These are phyloP conservation scores for Phanerochaete sordida DNA, from an alignment of 768 basidiomycete genomes.

Conservation along the genomic window DNA sequence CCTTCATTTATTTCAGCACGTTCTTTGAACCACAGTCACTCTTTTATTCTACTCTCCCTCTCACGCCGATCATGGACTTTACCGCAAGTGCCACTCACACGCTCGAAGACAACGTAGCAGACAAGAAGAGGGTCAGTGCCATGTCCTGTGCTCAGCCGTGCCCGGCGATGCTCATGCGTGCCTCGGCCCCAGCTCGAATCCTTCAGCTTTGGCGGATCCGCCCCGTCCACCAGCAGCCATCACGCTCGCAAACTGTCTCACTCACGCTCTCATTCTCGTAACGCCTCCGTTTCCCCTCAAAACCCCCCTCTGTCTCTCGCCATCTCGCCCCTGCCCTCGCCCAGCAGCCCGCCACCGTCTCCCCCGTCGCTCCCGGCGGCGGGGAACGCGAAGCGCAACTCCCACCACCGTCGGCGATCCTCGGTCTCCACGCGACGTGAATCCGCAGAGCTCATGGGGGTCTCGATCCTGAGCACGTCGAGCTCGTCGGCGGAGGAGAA, in stretches of 20 bases:
- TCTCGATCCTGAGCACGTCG: constrained; percentile 61
- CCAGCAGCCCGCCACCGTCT: constrained; percentile 36
- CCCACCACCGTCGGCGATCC: constrained; percentile 81
- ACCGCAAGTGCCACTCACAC: constrained; percentile 23
- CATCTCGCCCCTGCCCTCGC: constrained; percentile 4
- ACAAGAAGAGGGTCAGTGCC: constrained; percentile 39
- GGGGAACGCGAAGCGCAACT: constrained; percentile 53
- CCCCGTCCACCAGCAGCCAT: constrained; percentile 31
- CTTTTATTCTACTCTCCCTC: constrained; percentile 29
- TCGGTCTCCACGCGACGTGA: constrained; percentile 88
- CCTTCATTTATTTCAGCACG: constrained; percentile 33
- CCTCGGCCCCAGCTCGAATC: constrained; percentile 53
- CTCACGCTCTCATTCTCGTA: constrained; percentile 71
- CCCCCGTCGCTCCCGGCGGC: constrained; percentile 29
- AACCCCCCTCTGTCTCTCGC: constrained; percentile 29
- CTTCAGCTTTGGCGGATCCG: constrained; percentile 59
- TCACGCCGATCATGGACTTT: constrained; percentile 36
- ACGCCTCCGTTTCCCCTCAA: constrained; percentile 42
- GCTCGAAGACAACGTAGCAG: constrained; percentile 33
- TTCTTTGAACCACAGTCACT: constrained; percentile 32
- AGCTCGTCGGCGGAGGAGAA: constrained; percentile 58
- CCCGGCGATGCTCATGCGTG: constrained; percentile 1
- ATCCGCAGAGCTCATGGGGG: constrained; percentile 89
- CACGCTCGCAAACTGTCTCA: constrained; percentile 44
- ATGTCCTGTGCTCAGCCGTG: not conserved